Base-by-base conservation (phyloP, 371 early-diverging fungal species). In the Mucor indicus region DNA sequence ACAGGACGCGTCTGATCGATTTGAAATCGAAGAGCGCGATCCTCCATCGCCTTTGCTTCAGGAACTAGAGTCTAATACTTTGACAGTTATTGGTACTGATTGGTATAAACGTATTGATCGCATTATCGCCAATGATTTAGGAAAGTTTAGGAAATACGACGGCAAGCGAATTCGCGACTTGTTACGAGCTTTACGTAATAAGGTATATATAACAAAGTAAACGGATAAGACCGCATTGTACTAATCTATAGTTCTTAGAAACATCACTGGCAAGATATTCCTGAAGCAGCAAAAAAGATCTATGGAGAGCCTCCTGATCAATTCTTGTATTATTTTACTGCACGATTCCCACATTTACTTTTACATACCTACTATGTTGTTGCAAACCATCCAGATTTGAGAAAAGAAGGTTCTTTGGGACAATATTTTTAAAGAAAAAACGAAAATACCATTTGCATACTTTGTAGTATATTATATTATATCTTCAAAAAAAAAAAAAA, bases 201-300 rank as follows among this genome's bases (percentile, higher is more conserved):
- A 95, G 57, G 57, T 57, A 56, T 39, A 2, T n/a, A n/a, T n/a
- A n/a, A n/a, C n/a, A n/a, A n/a, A n/a, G n/a, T n/a, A n/a, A n/a
- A n/a, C n/a, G n/a, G n/a, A n/a, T n/a, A n/a, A n/a, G n/a, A n/a
- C n/a, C n/a, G n/a, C n/a, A n/a, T n/a, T n/a, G n/a, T n/a, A n/a
- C n/a, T 30, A 11, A 6, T 25, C 9, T n/a, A 5, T 31, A 10
- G n/a, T n/a, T n/a, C n/a, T n/a, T 42, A 57, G 90, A 93, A 93
- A 85, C 92, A 95, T 58, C 98, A 97, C 59, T 97, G 91, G 75
- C 92, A 92, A 62, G 98, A 97, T 67, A 67, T 96, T 48, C 85
- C 92, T 1, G 72, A 69, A 3, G 72, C 77, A 44, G 89, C 90
- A 27, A 83, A 91, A 50, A 69, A 76, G 33, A 67, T 85, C 0